A percentile compares a stretch with the other conserved stretches of the same genome.
These are phyloP conservation scores for Hyphopichia wangnamkhiaoensis DNA, from an alignment of 1,139 yeast genomes.

Conservation along the genomic window DNA sequence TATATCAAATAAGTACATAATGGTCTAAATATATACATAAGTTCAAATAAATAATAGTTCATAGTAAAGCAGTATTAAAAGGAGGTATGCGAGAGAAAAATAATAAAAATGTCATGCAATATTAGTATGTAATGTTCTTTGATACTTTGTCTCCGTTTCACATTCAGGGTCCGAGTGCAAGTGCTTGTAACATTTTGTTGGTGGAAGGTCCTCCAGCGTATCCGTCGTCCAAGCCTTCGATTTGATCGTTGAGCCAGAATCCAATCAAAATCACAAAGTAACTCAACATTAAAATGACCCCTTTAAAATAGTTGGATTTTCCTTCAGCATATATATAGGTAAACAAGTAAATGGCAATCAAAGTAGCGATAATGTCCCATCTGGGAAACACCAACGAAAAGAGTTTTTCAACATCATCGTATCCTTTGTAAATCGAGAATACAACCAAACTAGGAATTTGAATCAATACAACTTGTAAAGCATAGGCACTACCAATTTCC, in stretches of 20 bases:
- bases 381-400: constrained; percentile 88
- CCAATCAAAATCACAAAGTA: constrained; percentile 80
- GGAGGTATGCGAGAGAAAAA: not conserved
- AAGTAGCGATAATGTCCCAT: constrained; percentile 90
- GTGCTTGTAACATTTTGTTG: not conserved
- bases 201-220: constrained; percentile 10
- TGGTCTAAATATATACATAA: not conserved
- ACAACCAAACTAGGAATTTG: constrained; percentile 91
- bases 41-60: not conserved
- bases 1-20: not conserved
- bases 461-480: constrained; percentile 90
- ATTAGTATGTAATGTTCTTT: too few species aligned
- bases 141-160: too few species aligned
- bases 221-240: constrained; percentile 39
- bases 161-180: not conserved
- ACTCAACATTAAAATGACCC: constrained; percentile 80
- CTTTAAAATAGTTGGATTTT: constrained; percentile 92
- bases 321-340: constrained; percentile 97
- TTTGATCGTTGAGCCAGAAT: constrained; percentile 64
- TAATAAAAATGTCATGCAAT: not conserved
- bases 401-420: constrained; percentile 46
- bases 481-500: constrained; percentile 99
- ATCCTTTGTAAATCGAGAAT: constrained; percentile 58
- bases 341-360: constrained; percentile 84
- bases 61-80: not conserved